Evolutionary conservation across 768 basidiomycete species (phyloP).

Genomic region (Amanita thiersii): DNA sequence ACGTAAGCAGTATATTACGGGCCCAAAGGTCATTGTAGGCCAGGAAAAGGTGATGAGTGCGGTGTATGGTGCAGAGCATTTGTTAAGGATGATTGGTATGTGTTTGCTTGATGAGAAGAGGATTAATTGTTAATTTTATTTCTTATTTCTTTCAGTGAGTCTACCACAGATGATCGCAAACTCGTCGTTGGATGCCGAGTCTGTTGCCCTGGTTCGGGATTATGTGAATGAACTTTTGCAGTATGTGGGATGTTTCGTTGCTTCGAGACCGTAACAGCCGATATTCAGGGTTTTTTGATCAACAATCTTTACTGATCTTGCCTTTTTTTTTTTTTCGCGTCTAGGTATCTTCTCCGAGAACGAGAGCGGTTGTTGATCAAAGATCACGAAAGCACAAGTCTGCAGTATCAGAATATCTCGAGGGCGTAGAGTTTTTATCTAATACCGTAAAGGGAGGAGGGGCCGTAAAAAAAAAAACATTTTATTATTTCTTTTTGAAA

Average conservation of each 20-base stretch:
- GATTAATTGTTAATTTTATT: slow-evolving; percentile 3
- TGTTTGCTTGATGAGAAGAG: not conserved
- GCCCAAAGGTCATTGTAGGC: slow-evolving; percentile 55
- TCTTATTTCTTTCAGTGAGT: slow-evolving; percentile 51
- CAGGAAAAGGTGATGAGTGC: slow-evolving; percentile 82
- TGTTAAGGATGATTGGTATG: slow-evolving; percentile 86
- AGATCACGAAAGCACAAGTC: slow-evolving; percentile 71
- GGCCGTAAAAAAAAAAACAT: too few relatives aligned
- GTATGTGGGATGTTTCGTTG: too few relatives aligned
- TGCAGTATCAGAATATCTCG: slow-evolving; percentile 77
- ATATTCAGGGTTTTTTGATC: too few relatives aligned
- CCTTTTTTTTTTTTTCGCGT: not conserved
- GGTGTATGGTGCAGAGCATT: slow-evolving; percentile 92
- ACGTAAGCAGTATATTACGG: slow-evolving; percentile 65
- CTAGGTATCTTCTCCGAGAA: slow-evolving; percentile 75
- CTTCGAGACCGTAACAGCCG: too few relatives aligned
- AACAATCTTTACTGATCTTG: too few relatives aligned
- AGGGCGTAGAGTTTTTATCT: slow-evolving; percentile 59
- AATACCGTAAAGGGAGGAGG: too few relatives aligned
- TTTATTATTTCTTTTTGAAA: too few relatives aligned
- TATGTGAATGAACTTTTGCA: slow-evolving; percentile 83
- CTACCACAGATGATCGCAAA: slow-evolving; percentile 85
- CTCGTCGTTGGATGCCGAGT: slow-evolving; percentile 87
- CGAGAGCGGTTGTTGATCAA: slow-evolving; percentile 63
- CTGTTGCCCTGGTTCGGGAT: slow-evolving; percentile 73